These are phyloP conservation scores for Phyllosticta capitalensis DNA, from an alignment of 2,329 filamentous ascomycete genomes.

Conservation along the genomic window DNA sequence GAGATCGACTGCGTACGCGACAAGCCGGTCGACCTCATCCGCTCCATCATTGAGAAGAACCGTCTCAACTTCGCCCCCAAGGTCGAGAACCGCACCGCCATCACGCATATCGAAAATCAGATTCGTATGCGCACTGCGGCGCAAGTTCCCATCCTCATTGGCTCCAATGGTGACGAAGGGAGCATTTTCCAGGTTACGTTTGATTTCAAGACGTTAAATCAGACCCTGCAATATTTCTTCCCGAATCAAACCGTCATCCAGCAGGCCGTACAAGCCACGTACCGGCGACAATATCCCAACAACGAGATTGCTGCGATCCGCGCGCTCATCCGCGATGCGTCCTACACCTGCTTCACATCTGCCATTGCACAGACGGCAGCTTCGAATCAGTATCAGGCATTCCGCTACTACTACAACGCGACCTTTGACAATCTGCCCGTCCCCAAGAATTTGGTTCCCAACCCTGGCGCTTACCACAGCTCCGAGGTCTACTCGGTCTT, in stretches of 20 bases:
- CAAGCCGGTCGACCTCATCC: conserved; percentile 46
- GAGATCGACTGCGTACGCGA: conserved; percentile 44
- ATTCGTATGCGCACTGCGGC: conserved; percentile 52
- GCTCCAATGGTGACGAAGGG: conserved; percentile 58
- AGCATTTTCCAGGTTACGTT: conserved; percentile 38
- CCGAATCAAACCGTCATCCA: background rate
- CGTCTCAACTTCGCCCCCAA: background rate
- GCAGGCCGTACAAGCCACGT: conserved; percentile 13
- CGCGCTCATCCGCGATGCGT: conserved; percentile 43
- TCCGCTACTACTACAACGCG: conserved; percentile 55
- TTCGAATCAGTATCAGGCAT: conserved; percentile 37
- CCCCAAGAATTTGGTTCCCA: background rate
- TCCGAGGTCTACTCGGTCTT: conserved; percentile 1
- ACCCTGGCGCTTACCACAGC: conserved; percentile 3
- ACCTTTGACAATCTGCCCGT: conserved; percentile 5
- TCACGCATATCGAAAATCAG: conserved; percentile 30
- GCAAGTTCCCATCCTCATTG: conserved; percentile 53
- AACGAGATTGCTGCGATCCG: conserved; percentile 30
- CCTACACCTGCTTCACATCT: conserved; percentile 45
- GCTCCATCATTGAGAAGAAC: conserved; percentile 29
- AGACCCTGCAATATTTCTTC: background rate
- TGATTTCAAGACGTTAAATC: background rate
- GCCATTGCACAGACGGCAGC: conserved; percentile 36
- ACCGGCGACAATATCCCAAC: conserved; percentile 16
- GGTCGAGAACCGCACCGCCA: conserved; percentile 27